A percentile compares a stretch with the other conserved stretches of the same genome.
These are phyloP conservation scores for Iodosphaeria phyllophila DNA, from an alignment of 2,329 filamentous ascomycete species.

Conservation along the genomic window DNA sequence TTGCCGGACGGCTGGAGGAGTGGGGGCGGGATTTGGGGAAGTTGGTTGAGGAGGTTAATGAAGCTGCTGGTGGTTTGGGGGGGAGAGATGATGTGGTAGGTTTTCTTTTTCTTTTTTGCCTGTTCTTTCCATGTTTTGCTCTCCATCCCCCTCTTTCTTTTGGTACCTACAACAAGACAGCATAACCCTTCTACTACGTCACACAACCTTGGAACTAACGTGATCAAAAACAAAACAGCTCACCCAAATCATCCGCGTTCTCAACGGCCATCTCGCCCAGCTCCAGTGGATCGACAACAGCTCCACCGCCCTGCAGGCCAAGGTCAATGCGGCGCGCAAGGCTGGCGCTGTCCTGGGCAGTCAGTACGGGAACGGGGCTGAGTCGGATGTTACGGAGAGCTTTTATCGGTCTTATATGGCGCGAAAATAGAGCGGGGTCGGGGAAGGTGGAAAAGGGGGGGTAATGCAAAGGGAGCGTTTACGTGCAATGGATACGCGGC, in stretches of 20 bases:
- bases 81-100: conserved; percentile 77
- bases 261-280: conserved; percentile 83
- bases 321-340: conserved; percentile 70
- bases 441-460: conserved; percentile 2
- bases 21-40: conserved; percentile 83
- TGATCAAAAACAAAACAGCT: conserved; percentile 37
- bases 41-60: conserved; percentile 98
- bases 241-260: conserved; percentile 84
- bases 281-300: conserved; percentile 87
- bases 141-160: too few species aligned
- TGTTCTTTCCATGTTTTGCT: not conserved
- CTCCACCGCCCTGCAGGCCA: conserved; percentile 60
- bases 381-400: conserved; percentile 61
- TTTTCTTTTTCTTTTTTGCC: conserved; percentile 13
- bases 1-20: conserved; percentile 77
- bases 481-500: not conserved
- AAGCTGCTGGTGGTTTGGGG: conserved; percentile 75
- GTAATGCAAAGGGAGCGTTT: not conserved
- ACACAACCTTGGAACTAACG: too few species aligned
- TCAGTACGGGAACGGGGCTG: conserved; percentile 37
- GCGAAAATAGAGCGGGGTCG: conserved; percentile 18
- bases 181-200: too few species aligned
- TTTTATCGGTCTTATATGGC: conserved; percentile 85
- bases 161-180: too few species aligned
- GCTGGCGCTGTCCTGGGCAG: conserved; percentile 43